Percentiles rank a stretch among this genome's conserved stretches.
Evolutionary conservation across 371 early-diverging fungal genomes (phyloP).

Genomic region (Lichtheimia ornata): DNA sequence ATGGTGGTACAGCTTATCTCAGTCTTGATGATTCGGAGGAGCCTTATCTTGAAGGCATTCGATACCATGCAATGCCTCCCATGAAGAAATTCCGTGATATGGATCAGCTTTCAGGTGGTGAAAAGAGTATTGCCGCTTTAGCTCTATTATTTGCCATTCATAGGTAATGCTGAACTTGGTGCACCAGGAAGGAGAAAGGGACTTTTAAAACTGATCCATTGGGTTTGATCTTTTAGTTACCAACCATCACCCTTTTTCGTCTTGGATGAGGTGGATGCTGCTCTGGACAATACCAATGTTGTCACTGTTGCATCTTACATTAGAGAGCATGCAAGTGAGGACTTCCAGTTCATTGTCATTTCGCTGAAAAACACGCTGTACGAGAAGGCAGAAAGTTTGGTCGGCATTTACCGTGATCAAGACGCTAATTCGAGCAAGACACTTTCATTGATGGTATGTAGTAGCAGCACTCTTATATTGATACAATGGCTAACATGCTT

Average conservation of each 20-base stretch:
- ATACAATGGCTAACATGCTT: neutral
- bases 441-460: constrained; percentile 75
- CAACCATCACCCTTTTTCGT: constrained; percentile 99
- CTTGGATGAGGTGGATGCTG: constrained; percentile 99
- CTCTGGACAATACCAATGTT: constrained; percentile 98
- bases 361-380: constrained; percentile 96
- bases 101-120: constrained; percentile 99
- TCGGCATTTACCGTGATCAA: constrained; percentile 97
- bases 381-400: constrained; percentile 92
- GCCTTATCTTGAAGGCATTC: constrained; percentile 93
- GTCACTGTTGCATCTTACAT: constrained; percentile 91
- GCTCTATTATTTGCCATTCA: constrained; percentile 98
- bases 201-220: no score
- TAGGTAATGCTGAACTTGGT: constrained; percentile 38
- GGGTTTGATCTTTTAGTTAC: constrained; percentile 47
- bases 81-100: constrained; percentile 99
- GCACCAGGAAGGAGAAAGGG: neutral
- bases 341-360: constrained; percentile 97
- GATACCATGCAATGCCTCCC: constrained; percentile 99
- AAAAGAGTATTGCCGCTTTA: constrained; percentile 98
- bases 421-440: constrained; percentile 80
- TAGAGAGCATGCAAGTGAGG: constrained; percentile 56
- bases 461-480: neutral
- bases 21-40: constrained; percentile 93
- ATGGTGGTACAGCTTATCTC: constrained; percentile 97